Percentiles rank a stretch among this genome's conserved stretches.
Evolutionary conservation across 257 asterid genomes (phyloP).

Genomic region (Fraxinus americana): DNA sequence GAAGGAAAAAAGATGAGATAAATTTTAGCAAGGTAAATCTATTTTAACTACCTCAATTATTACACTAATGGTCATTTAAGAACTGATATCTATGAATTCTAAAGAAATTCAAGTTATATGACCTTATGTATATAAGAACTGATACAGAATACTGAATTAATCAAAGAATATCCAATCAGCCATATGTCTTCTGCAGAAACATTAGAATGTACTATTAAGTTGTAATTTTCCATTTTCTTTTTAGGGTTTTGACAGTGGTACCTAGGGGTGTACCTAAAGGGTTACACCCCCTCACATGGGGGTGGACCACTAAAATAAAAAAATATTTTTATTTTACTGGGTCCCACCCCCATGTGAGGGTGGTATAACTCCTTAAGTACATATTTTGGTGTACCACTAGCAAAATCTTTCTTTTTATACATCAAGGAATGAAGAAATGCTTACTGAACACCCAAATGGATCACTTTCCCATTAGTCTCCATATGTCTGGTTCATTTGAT

Average conservation of each 20-base stretch:
- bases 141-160: background rate
- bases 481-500: constrained; percentile 87
- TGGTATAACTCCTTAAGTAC: no score
- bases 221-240: background rate
- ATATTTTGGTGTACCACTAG: no score
- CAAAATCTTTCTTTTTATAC: background rate
- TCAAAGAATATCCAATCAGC: background rate
- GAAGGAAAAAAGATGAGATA: background rate
- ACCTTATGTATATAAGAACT: background rate
- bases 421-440: constrained; percentile 26
- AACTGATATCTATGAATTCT: background rate
- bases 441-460: constrained; percentile 99
- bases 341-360: no score
- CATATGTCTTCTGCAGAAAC: background rate
- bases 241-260: no score
- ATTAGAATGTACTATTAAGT: background rate
- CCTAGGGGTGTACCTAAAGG: no score
- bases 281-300: no score
- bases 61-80: background rate
- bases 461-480: constrained; percentile 99
- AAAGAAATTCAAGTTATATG: background rate
- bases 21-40: background rate
- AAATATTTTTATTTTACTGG: no score
- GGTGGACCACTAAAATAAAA: no score
- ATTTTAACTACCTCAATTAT: background rate